Conservation (phyloP, 1,284 basidiomycete species). For the Cutaneotrichosporon sp. region DNA sequence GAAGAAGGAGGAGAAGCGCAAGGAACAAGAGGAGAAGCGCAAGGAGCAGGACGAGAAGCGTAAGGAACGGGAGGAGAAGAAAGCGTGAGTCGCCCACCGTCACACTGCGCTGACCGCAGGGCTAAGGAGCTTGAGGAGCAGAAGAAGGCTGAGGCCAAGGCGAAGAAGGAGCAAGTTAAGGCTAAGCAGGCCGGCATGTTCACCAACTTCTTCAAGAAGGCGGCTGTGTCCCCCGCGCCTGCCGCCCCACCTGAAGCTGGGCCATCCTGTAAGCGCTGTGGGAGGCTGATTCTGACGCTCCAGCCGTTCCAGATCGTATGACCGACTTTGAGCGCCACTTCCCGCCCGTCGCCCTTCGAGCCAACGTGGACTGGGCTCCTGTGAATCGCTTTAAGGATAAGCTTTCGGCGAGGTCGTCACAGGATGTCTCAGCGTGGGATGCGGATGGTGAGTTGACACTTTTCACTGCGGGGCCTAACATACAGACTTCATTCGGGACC, state of each 20-base stretch:
- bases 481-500: conserved; percentile 31
- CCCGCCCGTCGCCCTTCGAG: conserved; percentile 23
- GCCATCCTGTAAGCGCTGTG: conserved; percentile 20
- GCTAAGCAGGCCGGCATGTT: conserved; percentile 35
- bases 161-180: conserved; percentile 30
- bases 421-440: conserved; percentile 3
- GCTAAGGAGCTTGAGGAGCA: conserved; percentile 33
- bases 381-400: conserved; percentile 19
- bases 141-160: conserved; percentile 28
- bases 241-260: background rate
- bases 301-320: conserved; percentile 12
- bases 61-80: conserved; percentile 16
- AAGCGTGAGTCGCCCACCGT: conserved; percentile 11
- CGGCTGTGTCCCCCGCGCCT: background rate
- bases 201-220: conserved; percentile 32
- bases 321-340: conserved; percentile 31
- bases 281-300: background rate
- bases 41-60: conserved; percentile 14
- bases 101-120: conserved; percentile 16
- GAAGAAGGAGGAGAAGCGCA: conserved; percentile 6
- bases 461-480: background rate
- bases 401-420: background rate
- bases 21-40: conserved; percentile 9
- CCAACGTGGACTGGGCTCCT: conserved; percentile 33
- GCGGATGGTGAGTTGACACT: conserved; percentile 3